Evolutionary conservation across 805 yeast genomes (phyloP).

Genomic region (Saturnispora halmiae): DNA sequence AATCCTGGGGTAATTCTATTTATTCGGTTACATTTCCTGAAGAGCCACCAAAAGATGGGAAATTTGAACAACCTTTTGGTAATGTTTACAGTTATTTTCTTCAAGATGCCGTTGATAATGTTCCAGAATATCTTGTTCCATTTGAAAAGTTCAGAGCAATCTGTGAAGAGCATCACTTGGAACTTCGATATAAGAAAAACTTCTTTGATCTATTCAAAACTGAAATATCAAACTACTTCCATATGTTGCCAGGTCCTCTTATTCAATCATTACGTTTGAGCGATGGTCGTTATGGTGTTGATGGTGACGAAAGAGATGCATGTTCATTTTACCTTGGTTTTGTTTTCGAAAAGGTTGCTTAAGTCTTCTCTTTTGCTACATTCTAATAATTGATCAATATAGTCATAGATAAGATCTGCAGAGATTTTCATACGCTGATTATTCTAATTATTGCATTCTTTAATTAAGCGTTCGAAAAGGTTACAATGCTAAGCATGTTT

Average conservation of each 20-base stretch:
- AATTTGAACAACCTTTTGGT: slow-evolving; percentile 70
- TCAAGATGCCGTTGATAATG: slow-evolving; percentile 91
- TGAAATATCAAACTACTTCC: slow-evolving; percentile 62
- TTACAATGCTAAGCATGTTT: neutral
- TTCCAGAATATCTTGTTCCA: slow-evolving; percentile 95
- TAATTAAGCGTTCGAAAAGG: no score
- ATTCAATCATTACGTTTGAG: slow-evolving; percentile 60
- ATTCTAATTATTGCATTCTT: no score
- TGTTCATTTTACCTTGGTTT: slow-evolving; percentile 78
- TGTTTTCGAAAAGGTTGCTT: slow-evolving; percentile 47
- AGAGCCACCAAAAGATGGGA: slow-evolving; percentile 67
- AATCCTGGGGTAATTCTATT: slow-evolving; percentile 76
- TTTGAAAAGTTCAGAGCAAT: slow-evolving; percentile 77
- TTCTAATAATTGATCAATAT: neutral
- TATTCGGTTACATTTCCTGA: slow-evolving; percentile 77
- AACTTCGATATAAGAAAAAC: slow-evolving; percentile 60
- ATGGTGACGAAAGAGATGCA: slow-evolving; percentile 83
- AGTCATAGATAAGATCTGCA: neutral
- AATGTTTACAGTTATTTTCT: slow-evolving; percentile 73
- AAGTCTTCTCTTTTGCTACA: neutral
- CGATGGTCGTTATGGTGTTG: slow-evolving; percentile 80
- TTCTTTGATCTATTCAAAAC: slow-evolving; percentile 76
- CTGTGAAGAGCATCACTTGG: slow-evolving; percentile 76
- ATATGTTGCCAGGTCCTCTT: slow-evolving; percentile 45
- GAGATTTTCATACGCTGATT: no score